These are phyloP conservation scores for Trichoderma lentiforme DNA, from an alignment of 2,329 filamentous ascomycete genomes.

Conservation along the genomic window DNA sequence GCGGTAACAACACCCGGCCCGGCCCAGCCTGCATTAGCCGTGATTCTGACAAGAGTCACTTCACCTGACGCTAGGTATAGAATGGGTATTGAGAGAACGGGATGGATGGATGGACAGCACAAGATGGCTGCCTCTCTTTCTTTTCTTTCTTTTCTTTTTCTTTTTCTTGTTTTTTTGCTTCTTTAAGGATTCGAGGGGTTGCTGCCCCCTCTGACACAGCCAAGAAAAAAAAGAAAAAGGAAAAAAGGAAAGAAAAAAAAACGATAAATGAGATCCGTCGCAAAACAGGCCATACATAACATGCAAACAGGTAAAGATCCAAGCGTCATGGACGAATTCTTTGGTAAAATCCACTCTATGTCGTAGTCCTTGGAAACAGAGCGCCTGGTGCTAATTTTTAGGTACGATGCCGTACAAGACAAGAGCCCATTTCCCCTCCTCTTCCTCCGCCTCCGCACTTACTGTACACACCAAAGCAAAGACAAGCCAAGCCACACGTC, in stretches of 20 bases:
- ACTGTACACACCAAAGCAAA: neutral
- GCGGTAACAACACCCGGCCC: neutral
- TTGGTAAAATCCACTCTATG: too few relatives aligned
- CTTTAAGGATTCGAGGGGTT: neutral
- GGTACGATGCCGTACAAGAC: neutral
- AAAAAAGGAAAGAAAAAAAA: neutral
- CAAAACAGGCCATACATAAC: neutral
- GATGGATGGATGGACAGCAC: neutral
- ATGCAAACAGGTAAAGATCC: neutral
- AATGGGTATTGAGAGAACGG: neutral
- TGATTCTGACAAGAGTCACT: neutral
- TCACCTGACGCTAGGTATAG: neutral
- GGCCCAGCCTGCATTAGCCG: neutral
- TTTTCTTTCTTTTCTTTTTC: neutral
- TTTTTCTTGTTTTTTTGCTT: neutral
- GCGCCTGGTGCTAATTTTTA: neutral
- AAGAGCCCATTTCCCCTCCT: neutral
- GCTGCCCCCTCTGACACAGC: neutral
- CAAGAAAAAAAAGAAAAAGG: neutral
- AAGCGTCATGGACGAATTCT: neutral
- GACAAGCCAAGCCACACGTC: neutral
- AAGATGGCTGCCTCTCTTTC: neutral
- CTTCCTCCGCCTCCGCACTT: too few relatives aligned
- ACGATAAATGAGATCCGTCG: neutral
- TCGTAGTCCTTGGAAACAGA: neutral